A percentile compares a stretch with the other conserved stretches of the same genome.
phyloP scores from a whole-genome alignment of 2,329 filamentous ascomycete genomes.

The Aspergillus arachidicola region DNA sequence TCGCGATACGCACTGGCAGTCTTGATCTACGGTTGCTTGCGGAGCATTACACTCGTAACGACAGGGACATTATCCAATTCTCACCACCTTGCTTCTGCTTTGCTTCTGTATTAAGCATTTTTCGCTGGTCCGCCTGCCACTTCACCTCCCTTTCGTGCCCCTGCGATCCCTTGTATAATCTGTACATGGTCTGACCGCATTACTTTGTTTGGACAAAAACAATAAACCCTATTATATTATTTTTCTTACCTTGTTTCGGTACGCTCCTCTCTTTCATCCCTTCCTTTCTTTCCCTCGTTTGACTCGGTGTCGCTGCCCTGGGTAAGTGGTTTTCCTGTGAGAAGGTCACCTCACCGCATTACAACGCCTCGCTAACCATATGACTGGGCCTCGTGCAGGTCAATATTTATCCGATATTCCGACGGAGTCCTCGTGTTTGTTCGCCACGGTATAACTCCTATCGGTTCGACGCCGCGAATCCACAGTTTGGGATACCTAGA shows the following conservation, averaged over 20 bases:
- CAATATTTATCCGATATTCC: slow-evolving; percentile 29
- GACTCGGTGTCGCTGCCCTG: slow-evolving; percentile 2
- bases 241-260: slow-evolving; percentile 14
- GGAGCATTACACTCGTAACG: slow-evolving; percentile 35
- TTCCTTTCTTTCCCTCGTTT: slow-evolving; percentile 11
- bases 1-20: slow-evolving; percentile 32
- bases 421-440: slow-evolving; percentile 34
- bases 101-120: slow-evolving; percentile 29
- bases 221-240: slow-evolving; percentile 19
- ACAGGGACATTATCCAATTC: slow-evolving; percentile 34
- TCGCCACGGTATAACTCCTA: not conserved
- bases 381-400: slow-evolving; percentile 24
- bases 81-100: slow-evolving; percentile 38
- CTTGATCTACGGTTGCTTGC: slow-evolving; percentile 30
- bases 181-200: slow-evolving; percentile 33
- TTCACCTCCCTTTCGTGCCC: slow-evolving; percentile 29
- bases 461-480: not conserved
- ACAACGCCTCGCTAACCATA: slow-evolving; percentile 11
- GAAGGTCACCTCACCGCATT: not conserved
- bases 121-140: slow-evolving; percentile 23
- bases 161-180: slow-evolving; percentile 32
- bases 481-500: not conserved
- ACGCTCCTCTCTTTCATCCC: slow-evolving; percentile 27
- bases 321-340: not conserved
- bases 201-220: slow-evolving; percentile 25